Evolutionary conservation across 352 stramenopile genomes (phyloP).

Genomic region (Peronosclerospora sorghi): DNA sequence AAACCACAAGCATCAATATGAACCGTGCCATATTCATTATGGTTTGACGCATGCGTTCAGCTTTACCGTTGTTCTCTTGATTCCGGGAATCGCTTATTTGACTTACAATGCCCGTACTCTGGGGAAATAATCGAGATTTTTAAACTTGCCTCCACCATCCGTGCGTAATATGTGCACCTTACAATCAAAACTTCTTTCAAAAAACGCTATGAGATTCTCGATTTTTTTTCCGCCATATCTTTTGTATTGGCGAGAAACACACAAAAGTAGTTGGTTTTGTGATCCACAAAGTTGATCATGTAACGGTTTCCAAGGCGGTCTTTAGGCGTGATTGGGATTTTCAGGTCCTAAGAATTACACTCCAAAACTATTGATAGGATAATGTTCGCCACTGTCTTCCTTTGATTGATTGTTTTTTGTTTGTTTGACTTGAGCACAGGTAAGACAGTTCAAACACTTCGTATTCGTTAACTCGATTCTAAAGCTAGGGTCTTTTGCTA

Average conservation of each 20-base stretch:
- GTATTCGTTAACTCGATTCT: constrained; percentile 1
- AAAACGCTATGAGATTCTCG: constrained; percentile 2
- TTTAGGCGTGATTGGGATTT: constrained; percentile 1
- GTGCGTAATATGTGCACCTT: constrained; percentile 4
- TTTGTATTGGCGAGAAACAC: constrained; percentile 7
- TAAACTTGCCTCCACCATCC: constrained; percentile 9
- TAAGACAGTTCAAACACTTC: constrained; percentile 1
- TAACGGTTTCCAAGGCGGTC: constrained; percentile 5
- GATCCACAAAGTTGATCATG: constrained; percentile 1
- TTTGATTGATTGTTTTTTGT: constrained; percentile 1
- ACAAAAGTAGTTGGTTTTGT: constrained; percentile 6
- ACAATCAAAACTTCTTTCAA: constrained; percentile 4
- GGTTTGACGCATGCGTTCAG: constrained; percentile 4
- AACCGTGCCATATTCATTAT: constrained; percentile 21
- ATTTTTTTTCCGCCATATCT: constrained; percentile 2
- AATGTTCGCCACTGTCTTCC: constrained; percentile 3
- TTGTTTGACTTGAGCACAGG: constrained; percentile 9
- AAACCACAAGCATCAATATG: constrained; percentile 19
- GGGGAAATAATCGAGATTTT: constrained; percentile 19
- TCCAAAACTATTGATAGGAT: constrained; percentile 9
- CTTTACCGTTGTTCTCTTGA: constrained; percentile 21
- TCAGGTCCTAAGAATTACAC: constrained; percentile 4
- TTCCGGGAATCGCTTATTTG: constrained; percentile 18
- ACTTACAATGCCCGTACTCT: constrained; percentile 4
- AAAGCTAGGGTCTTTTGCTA: neutral